phyloP scores from a whole-genome alignment of 371 early-diverging fungal genomes.

The Circinella umbellata region DNA sequence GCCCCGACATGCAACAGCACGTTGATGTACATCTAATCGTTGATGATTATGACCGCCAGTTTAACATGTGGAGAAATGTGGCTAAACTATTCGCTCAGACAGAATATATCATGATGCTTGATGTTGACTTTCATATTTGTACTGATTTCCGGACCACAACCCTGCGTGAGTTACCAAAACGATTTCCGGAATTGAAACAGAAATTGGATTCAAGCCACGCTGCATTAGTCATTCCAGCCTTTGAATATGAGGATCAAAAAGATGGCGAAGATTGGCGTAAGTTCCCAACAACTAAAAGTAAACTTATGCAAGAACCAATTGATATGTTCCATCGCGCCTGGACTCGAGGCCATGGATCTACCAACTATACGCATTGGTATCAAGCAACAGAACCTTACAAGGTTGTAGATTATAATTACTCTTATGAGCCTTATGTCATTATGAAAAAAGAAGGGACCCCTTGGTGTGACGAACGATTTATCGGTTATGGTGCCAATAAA shows the following conservation, averaged over 20 bases:
- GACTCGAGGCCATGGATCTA: constrained; percentile 53
- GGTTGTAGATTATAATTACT: constrained; percentile 48
- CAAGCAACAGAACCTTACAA: constrained; percentile 38
- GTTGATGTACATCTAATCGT: constrained; percentile 59
- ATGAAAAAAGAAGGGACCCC: constrained; percentile 52
- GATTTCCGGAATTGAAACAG: constrained; percentile 30
- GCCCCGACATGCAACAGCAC: constrained; percentile 40
- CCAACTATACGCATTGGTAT: constrained; percentile 54
- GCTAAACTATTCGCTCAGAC: constrained; percentile 59
- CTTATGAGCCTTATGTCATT: constrained; percentile 60
- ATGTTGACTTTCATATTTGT: constrained; percentile 60
- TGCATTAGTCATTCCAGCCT: constrained; percentile 59
- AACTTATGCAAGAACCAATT: constrained; percentile 36
- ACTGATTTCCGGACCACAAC: constrained; percentile 39
- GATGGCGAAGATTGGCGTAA: constrained; percentile 47
- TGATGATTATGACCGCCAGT: constrained; percentile 54
- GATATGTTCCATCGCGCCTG: constrained; percentile 55
- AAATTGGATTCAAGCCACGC: constrained; percentile 35
- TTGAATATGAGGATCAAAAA: constrained; percentile 46
- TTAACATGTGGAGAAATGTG: constrained; percentile 65
- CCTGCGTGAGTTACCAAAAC: constrained; percentile 27
- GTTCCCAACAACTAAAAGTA: constrained; percentile 47
- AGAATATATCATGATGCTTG: constrained; percentile 61
- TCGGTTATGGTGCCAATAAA: constrained; percentile 63
- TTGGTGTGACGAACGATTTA: constrained; percentile 68